These are phyloP conservation scores for Nepenthes gracilis DNA, from an alignment of 148 eudicot species.

Conservation along the genomic window DNA sequence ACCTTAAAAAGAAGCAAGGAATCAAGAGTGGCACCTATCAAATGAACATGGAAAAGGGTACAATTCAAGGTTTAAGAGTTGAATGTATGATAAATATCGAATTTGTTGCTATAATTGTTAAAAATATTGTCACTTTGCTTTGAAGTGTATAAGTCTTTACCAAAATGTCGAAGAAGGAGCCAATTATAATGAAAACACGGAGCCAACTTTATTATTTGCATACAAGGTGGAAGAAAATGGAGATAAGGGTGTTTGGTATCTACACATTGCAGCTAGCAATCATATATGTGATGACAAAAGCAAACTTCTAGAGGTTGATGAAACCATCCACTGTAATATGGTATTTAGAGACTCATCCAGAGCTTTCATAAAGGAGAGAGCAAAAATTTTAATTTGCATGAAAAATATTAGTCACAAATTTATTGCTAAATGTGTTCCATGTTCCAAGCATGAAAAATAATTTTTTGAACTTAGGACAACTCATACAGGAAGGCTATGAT, in stretches of 20 bases:
- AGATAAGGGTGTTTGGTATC: neutral
- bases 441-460: neutral
- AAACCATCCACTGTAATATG: neutral
- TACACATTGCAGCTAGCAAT: neutral
- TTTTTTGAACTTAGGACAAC: neutral
- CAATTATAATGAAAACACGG: neutral
- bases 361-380: neutral
- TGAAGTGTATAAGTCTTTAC: neutral
- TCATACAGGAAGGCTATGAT: neutral
- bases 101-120: neutral
- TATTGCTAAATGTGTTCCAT: neutral
- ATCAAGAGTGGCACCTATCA: neutral
- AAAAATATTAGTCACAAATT: neutral
- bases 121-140: neutral
- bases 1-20: neutral
- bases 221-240: neutral
- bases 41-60: neutral
- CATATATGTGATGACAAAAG: neutral
- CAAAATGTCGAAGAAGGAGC: neutral
- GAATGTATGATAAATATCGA: neutral
- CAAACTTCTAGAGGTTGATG: neutral
- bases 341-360: neutral
- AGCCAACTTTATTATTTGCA: neutral
- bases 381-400: neutral
- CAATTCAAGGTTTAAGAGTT: neutral